Conservation (phyloP, 1,284 basidiomycete genomes). For the Gymnopus androsaceus region DNA sequence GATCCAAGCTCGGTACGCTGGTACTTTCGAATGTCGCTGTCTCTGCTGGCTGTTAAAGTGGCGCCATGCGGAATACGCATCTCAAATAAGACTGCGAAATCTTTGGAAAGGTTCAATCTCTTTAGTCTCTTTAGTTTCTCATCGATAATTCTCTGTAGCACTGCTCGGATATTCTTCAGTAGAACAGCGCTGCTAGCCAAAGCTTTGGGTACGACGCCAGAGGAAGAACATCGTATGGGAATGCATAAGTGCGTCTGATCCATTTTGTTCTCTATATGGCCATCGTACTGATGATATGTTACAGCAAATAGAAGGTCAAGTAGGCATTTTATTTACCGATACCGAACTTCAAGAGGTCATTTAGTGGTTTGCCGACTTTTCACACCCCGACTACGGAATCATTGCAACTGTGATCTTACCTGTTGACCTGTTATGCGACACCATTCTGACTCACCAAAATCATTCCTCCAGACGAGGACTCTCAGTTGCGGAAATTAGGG, state of each 20-base stretch:
- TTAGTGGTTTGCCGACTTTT: slow-evolving; percentile 94
- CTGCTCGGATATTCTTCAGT: slow-evolving; percentile 92
- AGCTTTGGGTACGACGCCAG: slow-evolving; percentile 86
- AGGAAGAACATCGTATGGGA: slow-evolving; percentile 85
- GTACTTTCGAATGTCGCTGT: slow-evolving; percentile 1
- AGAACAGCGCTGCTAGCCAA: slow-evolving; percentile 94
- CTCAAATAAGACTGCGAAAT: slow-evolving; percentile 90
- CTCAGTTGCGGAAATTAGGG: slow-evolving; percentile 91
- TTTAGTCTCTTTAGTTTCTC: slow-evolving; percentile 13
- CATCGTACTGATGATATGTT: slow-evolving; percentile 10
- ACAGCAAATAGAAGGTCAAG: slow-evolving; percentile 90
- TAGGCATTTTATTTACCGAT: slow-evolving; percentile 93
- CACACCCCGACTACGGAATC: slow-evolving; percentile 90
- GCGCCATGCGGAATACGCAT: slow-evolving; percentile 93
- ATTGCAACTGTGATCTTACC: slow-evolving; percentile 80
- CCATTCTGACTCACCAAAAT: slow-evolving; percentile 75
- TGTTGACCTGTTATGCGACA: slow-evolving; percentile 69
- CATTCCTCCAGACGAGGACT: slow-evolving; percentile 97
- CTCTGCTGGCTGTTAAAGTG: slow-evolving; percentile 92
- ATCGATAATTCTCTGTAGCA: slow-evolving; percentile 42
- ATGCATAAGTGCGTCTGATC: slow-evolving; percentile 63
- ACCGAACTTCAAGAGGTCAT: slow-evolving; percentile 85
- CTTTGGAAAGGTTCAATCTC: slow-evolving; percentile 78
- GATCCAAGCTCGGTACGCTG: slow-evolving; percentile 75
- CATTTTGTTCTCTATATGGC: no score